These are phyloP conservation scores for Vanrija humicola DNA, from an alignment of 1,284 basidiomycete species.

Conservation along the genomic window DNA sequence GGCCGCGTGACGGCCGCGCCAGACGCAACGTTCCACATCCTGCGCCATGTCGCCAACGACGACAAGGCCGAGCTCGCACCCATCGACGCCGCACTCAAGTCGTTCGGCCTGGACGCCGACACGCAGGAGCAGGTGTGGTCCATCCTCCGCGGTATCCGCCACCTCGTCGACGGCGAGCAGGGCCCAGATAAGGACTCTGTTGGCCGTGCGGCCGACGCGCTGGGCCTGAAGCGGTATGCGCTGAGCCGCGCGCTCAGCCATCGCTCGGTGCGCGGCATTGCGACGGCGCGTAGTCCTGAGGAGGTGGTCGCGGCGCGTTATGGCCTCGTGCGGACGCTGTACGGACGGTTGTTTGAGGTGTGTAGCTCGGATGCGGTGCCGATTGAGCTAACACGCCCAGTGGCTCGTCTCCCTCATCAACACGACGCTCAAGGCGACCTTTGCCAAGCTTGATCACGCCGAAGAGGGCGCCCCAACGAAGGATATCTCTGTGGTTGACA, in stretches of 20 bases:
- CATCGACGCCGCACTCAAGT: slow-evolving; percentile 6
- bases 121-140: slow-evolving; percentile 13
- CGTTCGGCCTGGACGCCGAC: slow-evolving; percentile 8
- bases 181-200: not conserved
- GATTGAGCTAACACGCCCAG: not conserved
- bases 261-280: slow-evolving; percentile 11
- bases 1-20: slow-evolving; percentile 14
- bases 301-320: slow-evolving; percentile 14
- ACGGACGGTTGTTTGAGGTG: slow-evolving; percentile 12
- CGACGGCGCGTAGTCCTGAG: slow-evolving; percentile 10
- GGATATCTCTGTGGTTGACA: slow-evolving; percentile 14
- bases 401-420: slow-evolving; percentile 17
- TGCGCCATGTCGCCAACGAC: not conserved
- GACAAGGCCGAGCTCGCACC: not conserved
- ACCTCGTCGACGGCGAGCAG: slow-evolving; percentile 10
- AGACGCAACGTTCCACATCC: slow-evolving; percentile 14
- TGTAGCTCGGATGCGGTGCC: not conserved
- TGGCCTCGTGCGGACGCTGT: slow-evolving; percentile 18
- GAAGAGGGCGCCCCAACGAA: no score
- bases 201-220: slow-evolving; percentile 1
- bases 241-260: slow-evolving; percentile 12
- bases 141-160: slow-evolving; percentile 13
- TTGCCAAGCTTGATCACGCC: not conserved
- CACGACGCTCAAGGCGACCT: slow-evolving; percentile 8
- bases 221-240: slow-evolving; percentile 8